Percentiles rank a stretch among this genome's conserved stretches.
Conservation (phyloP, 2,329 filamentous ascomycete species). For the Curvularia sp. region DNA sequence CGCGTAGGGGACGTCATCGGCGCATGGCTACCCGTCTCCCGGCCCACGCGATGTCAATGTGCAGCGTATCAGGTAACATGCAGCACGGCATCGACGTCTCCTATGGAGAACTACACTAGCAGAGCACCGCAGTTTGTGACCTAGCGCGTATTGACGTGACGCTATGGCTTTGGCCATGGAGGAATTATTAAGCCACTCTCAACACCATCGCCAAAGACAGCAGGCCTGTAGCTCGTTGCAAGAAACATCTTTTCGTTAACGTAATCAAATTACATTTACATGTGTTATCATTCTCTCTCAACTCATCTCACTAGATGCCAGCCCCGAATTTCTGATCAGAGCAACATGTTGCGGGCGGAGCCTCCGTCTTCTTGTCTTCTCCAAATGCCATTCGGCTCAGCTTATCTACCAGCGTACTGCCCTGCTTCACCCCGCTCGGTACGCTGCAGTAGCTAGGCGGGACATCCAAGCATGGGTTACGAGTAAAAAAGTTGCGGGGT, state of each 20-base stretch:
- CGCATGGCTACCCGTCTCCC: not conserved
- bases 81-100: not conserved
- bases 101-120: not conserved
- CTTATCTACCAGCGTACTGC: conserved; percentile 57
- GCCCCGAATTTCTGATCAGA: conserved; percentile 30
- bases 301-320: conserved; percentile 15
- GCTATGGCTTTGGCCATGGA: not conserved
- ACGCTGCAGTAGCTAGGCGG: conserved; percentile 76
- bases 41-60: not conserved
- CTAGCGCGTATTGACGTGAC: not conserved
- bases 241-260: not conserved
- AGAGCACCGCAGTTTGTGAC: not conserved
- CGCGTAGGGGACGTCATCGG: conserved; percentile 10
- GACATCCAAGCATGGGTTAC: conserved; percentile 82
- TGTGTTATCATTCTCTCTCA: not conserved
- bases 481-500: conserved; percentile 81
- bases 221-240: not conserved
- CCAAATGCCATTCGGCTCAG: conserved; percentile 60
- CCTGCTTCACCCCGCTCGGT: conserved; percentile 70
- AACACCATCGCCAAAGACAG: not conserved
- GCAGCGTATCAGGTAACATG: not conserved
- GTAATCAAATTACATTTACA: conserved; percentile 1
- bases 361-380: conserved; percentile 35
- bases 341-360: conserved; percentile 24
- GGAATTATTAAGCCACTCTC: not conserved